A percentile compares a stretch with the other conserved stretches of the same genome.
These are phyloP conservation scores for Venturia asperata DNA, from an alignment of 2,329 filamentous ascomycete species.

Conservation along the genomic window DNA sequence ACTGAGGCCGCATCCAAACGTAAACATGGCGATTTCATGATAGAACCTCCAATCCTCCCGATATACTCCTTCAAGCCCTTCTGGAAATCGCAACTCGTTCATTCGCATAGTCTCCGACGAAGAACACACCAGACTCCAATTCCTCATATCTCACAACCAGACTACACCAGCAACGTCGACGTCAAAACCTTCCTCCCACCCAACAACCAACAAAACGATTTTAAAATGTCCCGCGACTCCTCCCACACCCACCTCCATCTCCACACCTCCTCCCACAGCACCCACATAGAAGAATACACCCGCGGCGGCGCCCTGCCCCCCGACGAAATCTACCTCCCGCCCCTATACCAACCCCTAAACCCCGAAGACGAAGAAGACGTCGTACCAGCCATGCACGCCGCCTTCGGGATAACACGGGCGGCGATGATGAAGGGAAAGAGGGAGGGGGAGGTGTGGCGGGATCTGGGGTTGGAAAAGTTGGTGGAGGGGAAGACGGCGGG, in stretches of 20 bases:
- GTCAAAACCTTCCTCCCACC: neutral
- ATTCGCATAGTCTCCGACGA: no score
- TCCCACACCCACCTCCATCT: slow-evolving; percentile 70
- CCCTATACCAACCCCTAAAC: slow-evolving; percentile 72
- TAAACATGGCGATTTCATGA: neutral
- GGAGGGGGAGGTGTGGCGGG: slow-evolving; percentile 56
- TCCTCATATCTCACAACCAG: no score
- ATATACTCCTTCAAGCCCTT: no score
- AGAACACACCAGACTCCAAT: no score
- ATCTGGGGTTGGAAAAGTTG: slow-evolving; percentile 64
- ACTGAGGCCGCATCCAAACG: slow-evolving; percentile 12
- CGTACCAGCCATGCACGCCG: slow-evolving; percentile 79
- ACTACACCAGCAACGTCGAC: neutral
- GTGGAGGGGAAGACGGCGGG: slow-evolving; percentile 36
- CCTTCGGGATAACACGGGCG: slow-evolving; percentile 76
- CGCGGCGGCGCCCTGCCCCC: slow-evolving; percentile 33
- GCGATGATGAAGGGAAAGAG: slow-evolving; percentile 65
- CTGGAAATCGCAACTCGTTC: no score
- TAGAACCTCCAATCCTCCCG: no score
- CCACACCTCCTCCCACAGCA: slow-evolving; percentile 62
- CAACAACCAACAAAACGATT: neutral
- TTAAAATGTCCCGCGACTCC: slow-evolving; percentile 53
- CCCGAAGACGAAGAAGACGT: slow-evolving; percentile 86
- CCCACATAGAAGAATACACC: slow-evolving; percentile 62
- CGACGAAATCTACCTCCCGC: slow-evolving; percentile 77